Evolutionary conservation across 2,329 filamentous ascomycete species (phyloP), one percentile per base, ranked within the genome.

Genomic region (Tolypocladium ovalisporum): DNA sequence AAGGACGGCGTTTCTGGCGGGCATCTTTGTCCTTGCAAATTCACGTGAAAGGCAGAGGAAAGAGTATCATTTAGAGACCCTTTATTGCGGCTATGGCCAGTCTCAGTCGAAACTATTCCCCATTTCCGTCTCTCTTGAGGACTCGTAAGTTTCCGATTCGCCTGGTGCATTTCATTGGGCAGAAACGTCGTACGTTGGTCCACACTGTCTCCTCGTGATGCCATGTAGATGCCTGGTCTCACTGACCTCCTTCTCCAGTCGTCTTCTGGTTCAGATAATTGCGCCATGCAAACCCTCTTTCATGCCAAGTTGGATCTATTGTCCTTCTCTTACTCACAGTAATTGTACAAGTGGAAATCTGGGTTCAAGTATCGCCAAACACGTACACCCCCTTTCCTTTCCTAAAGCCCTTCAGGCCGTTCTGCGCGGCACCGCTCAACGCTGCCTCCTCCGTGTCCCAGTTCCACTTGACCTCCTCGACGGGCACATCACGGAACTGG

Each of bases 311-410:
- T 9, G 1, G 2, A n/a, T 40, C 37, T 40, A 40, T 40, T 40
- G 19, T 13, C 7, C 37, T 2, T 19, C 8, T 17, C 34, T 34
- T 47, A n/a, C 47, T 29, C 8, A 34, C 47, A 52, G 29, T 1
- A 19, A 34, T 12, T 24, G 27, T 40, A 39, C 52, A 42, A 32
- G 8, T 3, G 40, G 17, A 22, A 17, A 17, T 10, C 35, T 29
- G 19, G 2, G 15, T 55, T 67, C 66, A 84, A 44, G 81, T 84
- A 44, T 84, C 80, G 4, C 77, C 76, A 68, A 94, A 97, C 6
- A 93, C 82, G 70, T 97, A 94, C 3, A 99, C 82, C 0, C 91
- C 88, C 77, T 99, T 99, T 13, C 92, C 93, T 62, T 84, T 82
- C 67, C 91, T 83, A 70, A 89, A 97, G 0, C 93, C 94, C 57